Evolutionary conservation across 2,329 filamentous ascomycete species (phyloP).

Genomic region (Plectosphaerella cucumerina): DNA sequence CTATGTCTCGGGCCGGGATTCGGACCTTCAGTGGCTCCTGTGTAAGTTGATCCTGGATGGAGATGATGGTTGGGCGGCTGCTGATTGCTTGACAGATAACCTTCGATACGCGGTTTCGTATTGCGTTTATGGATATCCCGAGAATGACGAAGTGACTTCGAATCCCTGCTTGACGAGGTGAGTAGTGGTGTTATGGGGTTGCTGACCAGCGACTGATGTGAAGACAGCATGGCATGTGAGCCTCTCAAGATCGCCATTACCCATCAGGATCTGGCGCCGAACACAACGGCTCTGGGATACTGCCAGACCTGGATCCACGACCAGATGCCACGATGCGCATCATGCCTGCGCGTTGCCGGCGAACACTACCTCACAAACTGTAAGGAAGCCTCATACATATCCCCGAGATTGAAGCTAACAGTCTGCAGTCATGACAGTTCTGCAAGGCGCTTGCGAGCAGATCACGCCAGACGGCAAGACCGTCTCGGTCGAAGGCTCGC

Average conservation of each 20-base stretch:
- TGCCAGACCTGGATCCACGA: constrained; percentile 43
- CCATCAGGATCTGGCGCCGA: constrained; percentile 44
- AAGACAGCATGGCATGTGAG: constrained; percentile 46
- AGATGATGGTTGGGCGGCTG: not conserved
- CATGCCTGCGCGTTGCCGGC: constrained; percentile 37
- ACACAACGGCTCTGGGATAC: constrained; percentile 45
- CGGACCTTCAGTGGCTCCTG: constrained; percentile 50
- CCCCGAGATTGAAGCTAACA: constrained; percentile 3
- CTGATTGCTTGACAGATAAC: constrained; percentile 41
- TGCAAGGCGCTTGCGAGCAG: constrained; percentile 54
- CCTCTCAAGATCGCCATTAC: constrained; percentile 41
- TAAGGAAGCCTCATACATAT: constrained; percentile 22
- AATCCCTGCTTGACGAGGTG: constrained; percentile 52
- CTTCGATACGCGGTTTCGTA: constrained; percentile 50
- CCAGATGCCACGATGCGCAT: constrained; percentile 37
- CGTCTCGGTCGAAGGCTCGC: constrained; percentile 45
- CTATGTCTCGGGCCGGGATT: constrained; percentile 36
- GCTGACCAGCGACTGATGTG: not conserved
- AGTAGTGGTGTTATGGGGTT: constrained; percentile 7
- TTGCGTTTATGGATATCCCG: constrained; percentile 49
- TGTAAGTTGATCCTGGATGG: constrained; percentile 38
- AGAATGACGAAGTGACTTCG: constrained; percentile 32
- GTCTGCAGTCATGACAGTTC: constrained; percentile 38
- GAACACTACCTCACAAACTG: constrained; percentile 49
- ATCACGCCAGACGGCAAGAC: constrained; percentile 40